These are phyloP conservation scores for Arthrobotrys pseudoclavata DNA, from an alignment of 2,329 filamentous ascomycete species.

Conservation along the genomic window DNA sequence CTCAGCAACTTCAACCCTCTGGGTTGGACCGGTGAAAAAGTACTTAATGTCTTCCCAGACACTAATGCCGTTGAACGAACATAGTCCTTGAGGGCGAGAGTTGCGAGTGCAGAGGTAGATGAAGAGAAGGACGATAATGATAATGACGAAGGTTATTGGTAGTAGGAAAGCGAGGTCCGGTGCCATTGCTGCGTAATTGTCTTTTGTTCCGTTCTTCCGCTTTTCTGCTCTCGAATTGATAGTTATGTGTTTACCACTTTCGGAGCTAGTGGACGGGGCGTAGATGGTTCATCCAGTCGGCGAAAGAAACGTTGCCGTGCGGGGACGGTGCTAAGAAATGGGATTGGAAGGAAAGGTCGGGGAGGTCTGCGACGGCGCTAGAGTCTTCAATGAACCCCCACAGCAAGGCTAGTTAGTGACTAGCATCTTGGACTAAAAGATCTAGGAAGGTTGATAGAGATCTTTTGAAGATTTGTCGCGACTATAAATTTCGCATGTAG, in stretches of 20 bases:
- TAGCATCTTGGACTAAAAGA: slow-evolving; percentile 5
- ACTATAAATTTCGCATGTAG: background rate
- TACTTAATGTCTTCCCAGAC: slow-evolving; percentile 45
- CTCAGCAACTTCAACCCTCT: slow-evolving; percentile 10
- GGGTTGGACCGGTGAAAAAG: slow-evolving; percentile 36
- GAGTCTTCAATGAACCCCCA: slow-evolving; percentile 3
- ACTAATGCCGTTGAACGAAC: slow-evolving; percentile 20
- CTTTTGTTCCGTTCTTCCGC: too few relatives aligned
- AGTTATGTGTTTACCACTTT: slow-evolving; percentile 14
- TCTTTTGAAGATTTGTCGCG: background rate
- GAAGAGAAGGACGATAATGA: slow-evolving; percentile 49
- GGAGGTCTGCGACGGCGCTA: background rate
- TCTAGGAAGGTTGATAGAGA: slow-evolving; percentile 25
- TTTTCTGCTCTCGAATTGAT: background rate
- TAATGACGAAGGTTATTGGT: slow-evolving; percentile 50
- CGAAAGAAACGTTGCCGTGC: slow-evolving; percentile 12
- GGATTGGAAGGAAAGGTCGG: background rate
- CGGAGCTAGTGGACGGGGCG: slow-evolving; percentile 7
- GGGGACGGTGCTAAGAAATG: background rate
- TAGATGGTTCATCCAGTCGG: slow-evolving; percentile 3
- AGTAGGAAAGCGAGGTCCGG: slow-evolving; percentile 44
- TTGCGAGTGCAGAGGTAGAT: slow-evolving; percentile 57
- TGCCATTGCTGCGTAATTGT: slow-evolving; percentile 23
- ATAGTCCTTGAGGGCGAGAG: slow-evolving; percentile 46
- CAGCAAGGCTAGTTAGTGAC: background rate